Base-by-base conservation (phyloP, 345 rosid species). In the Firmiana major region DNA sequence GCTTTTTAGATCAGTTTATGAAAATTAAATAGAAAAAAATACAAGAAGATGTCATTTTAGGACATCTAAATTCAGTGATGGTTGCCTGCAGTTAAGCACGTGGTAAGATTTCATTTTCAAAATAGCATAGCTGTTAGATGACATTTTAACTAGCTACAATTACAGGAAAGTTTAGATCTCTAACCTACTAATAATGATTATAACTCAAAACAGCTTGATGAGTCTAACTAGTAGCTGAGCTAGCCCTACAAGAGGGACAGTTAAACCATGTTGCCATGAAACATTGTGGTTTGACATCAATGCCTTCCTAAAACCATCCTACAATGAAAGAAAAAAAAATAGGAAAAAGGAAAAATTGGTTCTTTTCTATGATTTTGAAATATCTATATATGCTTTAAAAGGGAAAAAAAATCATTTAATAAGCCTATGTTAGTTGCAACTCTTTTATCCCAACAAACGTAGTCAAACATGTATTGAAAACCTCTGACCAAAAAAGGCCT, bases 1-100 rank as follows among this genome's bases (percentile, higher is more conserved):
- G 42, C 15, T 75, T 63, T 19, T 31, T 34, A 53, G 48, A 31
- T 54, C 28, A 38, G 75, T 34, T 53, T 19, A 55, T 19, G 31
- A 72, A 31, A 54, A 11, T 17, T 11, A 19, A 31, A 54, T 36
- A 21, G 34, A 12, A 54, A 54, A 38, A 49, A 31, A 24, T 10
- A 54, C 51, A 55, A 10, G 38, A 15, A 17, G 46, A 21, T 28
- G 58, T 55, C 75, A 72, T 54, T 72, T 54, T n/a, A n/a, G 51
- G 75, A 34, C 75, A 55, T 40, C 65, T 36, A 57, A 11, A 62
- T 74, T 70, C 60, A 19, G 9, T 57, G 19, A 38, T 81, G 65
- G 74, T 77, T n/a, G 74, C 79, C 22, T 51, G 26, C 74, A 17
- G 51, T 38, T 24, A 15, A 13, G 55, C 73, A 46, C 5, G 13